Evolutionary conservation across 106 monocot species (phyloP).

Genomic region (Apostasia shenzhenica): DNA sequence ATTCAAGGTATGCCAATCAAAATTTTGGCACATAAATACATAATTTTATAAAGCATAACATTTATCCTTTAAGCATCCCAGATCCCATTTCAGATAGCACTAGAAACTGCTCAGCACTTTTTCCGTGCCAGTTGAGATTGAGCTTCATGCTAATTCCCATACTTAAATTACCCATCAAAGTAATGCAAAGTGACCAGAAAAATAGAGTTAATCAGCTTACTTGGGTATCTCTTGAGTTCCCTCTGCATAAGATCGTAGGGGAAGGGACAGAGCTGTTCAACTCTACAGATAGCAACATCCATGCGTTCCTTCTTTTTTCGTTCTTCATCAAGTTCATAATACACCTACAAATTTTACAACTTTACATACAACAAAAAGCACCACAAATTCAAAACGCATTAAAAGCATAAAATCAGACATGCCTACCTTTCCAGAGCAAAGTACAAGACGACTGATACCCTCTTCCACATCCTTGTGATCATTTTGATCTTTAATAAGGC

Average conservation of each 20-base stretch:
- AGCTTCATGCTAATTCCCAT: too few relatives aligned
- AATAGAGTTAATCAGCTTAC: constrained; percentile 38
- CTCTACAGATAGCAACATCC: constrained; percentile 90
- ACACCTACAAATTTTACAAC: constrained; percentile 44
- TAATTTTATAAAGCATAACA: too few relatives aligned
- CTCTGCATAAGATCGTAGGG: constrained; percentile 91
- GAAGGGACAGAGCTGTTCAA: constrained; percentile 95
- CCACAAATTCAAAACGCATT: not conserved
- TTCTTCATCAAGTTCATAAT: constrained; percentile 88
- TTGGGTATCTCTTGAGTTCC: constrained; percentile 95
- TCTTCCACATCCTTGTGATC: constrained; percentile 79
- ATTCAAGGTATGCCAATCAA: too few relatives aligned
- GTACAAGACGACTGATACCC: constrained; percentile 70
- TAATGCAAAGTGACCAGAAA: not conserved
- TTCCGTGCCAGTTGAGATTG: too few relatives aligned
- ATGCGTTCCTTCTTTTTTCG: constrained; percentile 47
- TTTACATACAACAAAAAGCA: not conserved
- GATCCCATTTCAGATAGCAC: too few relatives aligned
- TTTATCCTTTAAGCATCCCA: too few relatives aligned
- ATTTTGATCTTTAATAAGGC: constrained; percentile 85
- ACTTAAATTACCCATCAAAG: too few relatives aligned
- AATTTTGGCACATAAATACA: too few relatives aligned
- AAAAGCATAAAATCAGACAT: not conserved
- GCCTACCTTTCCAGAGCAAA: constrained; percentile 93
- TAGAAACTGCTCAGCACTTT: too few relatives aligned